Evolutionary conservation across 345 rosid species (phyloP).

Genomic region (Citropsis articulata): DNA sequence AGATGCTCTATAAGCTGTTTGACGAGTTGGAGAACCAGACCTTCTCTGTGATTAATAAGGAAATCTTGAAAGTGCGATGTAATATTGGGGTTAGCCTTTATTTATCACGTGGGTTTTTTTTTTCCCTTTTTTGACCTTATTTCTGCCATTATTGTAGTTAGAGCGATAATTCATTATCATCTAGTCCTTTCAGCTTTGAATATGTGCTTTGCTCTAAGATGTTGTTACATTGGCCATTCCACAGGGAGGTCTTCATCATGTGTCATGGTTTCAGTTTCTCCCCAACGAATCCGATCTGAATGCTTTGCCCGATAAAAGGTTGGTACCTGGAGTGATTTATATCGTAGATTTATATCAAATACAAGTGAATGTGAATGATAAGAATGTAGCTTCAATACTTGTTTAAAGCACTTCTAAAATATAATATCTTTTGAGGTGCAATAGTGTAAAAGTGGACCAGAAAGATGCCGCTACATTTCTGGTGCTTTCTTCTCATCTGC

Average conservation of each 20-base stretch:
- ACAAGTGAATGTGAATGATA: constrained; percentile 4
- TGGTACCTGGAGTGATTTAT: constrained; percentile 3
- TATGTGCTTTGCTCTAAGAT: background rate
- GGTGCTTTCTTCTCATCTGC: constrained; percentile 87
- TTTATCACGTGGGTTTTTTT: background rate
- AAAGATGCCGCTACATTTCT: constrained; percentile 78
- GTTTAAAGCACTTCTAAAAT: constrained; percentile 13
- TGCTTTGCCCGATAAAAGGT: constrained; percentile 74
- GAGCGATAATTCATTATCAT: background rate
- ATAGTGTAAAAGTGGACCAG: constrained; percentile 69
- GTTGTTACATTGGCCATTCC: constrained; percentile 6
- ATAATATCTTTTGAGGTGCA: constrained; percentile 24
- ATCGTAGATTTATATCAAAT: constrained; percentile 9
- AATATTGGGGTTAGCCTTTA: background rate
- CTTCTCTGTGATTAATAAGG: background rate
- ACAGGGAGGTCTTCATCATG: constrained; percentile 83
- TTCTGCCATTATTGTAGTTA: background rate
- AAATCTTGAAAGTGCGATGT: background rate
- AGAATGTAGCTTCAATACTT: background rate
- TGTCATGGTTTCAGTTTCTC: constrained; percentile 97
- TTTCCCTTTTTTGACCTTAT: background rate
- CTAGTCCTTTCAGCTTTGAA: constrained; percentile 1
- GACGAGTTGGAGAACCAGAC: background rate
- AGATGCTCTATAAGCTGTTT: background rate
- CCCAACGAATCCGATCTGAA: constrained; percentile 81